Base-by-base conservation (phyloP, 2,329 filamentous ascomycete genomes). In the Penicillium janthinellum region DNA sequence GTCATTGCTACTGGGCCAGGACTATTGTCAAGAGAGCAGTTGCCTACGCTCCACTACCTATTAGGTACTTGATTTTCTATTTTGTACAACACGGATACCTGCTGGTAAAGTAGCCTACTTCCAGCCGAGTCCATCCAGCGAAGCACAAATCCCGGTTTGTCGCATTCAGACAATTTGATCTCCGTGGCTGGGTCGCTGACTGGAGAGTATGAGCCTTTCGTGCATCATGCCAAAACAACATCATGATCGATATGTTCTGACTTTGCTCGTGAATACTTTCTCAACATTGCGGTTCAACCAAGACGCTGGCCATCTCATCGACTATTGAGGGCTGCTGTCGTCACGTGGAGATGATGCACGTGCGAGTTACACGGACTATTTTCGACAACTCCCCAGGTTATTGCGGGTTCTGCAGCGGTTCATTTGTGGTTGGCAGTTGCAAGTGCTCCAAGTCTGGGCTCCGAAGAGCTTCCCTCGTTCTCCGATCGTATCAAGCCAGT, bases 271-370 rank as follows among this genome's bases (percentile, higher is more conserved):
- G 15, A 15, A n/a, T 47, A 11, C 25, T 2, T 47, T 47, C 2
- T 47, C 44, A n/a, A 28, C 7, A 11, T 25, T 25, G 41, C 12
- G 10, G 41, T 25, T 25, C 20, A 6, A 44, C n/a, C 8, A 42
- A 42, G 39, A 22, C 20, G 39, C n/a, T 20, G 39, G 39, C 15
- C 39, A 10, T 8, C 42, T 22, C 22, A 4, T 22, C 22, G 22
- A 5, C 17, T 15, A 15, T 37, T 5, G n/a, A 56, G 54, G 54
- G 54, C 47, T 51, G 10, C 11, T n/a, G 47, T 10, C 15, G 44
- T 57, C 54, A 57, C 47, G 54, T 57, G 47, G 35, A 42, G 37
- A 14, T 34, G 14, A 44, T 51, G 22, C 47, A 38, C 47, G 47
- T 51, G 47, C n/a, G 31, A 42, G 8, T 35, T 39, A n/a, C 35